These are phyloP conservation scores for Teratosphaeria viscida DNA, from an alignment of 2,329 filamentous ascomycete genomes.

Conservation along the genomic window DNA sequence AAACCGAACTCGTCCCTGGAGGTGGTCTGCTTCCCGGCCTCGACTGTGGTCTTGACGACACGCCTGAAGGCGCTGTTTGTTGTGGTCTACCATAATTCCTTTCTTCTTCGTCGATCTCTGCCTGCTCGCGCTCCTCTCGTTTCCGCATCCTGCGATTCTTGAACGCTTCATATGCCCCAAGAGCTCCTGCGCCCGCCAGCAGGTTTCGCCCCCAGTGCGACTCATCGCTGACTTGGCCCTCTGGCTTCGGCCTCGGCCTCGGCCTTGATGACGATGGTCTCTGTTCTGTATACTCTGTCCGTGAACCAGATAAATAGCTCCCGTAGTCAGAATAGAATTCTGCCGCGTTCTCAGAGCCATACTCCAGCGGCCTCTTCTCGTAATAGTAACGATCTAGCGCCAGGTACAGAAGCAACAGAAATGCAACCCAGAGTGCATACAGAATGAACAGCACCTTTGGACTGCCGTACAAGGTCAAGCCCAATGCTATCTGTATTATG, in stretches of 20 bases:
- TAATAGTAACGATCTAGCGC: slow-evolving; percentile 60
- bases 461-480: slow-evolving; percentile 84
- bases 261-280: slow-evolving; percentile 14
- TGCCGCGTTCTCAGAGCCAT: slow-evolving; percentile 1
- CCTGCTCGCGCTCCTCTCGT: slow-evolving; percentile 26
- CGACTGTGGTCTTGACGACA: slow-evolving; percentile 2
- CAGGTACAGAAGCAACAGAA: slow-evolving; percentile 67
- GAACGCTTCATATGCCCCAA: slow-evolving; percentile 48
- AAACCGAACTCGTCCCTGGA: slow-evolving; percentile 1
- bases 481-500: slow-evolving; percentile 77
- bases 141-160: slow-evolving; percentile 24
- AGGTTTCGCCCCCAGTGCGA: slow-evolving; percentile 34
- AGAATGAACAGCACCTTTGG: slow-evolving; percentile 77
- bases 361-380: slow-evolving; percentile 33
- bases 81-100: not conserved
- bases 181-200: slow-evolving; percentile 44
- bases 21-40: slow-evolving; percentile 8
- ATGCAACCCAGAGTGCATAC: slow-evolving; percentile 66
- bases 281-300: slow-evolving; percentile 39
- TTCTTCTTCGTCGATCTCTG: slow-evolving; percentile 6
- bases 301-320: slow-evolving; percentile 47
- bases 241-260: slow-evolving; percentile 1
- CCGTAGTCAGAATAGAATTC: slow-evolving; percentile 43
- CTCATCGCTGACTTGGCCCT: slow-evolving; percentile 8
- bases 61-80: not conserved